Evolutionary conservation across 495 filamentous ascomycete genomes (phyloP).

Genomic region (Chaetomium cochliodes): DNA sequence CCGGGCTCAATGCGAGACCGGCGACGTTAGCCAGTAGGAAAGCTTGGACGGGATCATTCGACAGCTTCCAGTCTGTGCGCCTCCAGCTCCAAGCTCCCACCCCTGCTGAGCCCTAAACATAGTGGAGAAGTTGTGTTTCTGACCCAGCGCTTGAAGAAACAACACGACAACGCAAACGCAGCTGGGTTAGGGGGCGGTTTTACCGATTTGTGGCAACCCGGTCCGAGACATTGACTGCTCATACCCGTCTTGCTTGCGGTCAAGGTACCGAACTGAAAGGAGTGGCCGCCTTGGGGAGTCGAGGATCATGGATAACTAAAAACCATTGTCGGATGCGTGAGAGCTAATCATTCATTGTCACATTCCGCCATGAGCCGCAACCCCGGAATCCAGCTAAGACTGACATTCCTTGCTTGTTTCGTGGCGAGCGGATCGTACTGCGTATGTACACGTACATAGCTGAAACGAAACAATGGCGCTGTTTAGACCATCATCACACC

Average conservation of each 20-base stretch:
- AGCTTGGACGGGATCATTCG: slow-evolving; percentile 18
- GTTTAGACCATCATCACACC: neutral
- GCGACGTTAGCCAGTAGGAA: slow-evolving; percentile 4
- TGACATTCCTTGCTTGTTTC: neutral
- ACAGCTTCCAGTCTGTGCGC: slow-evolving; percentile 23
- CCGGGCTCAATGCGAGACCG: neutral
- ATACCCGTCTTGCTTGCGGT: neutral
- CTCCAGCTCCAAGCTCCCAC: slow-evolving; percentile 10
- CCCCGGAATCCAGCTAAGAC: neutral
- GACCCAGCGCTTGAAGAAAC: neutral
- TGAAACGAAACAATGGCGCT: slow-evolving; percentile 13
- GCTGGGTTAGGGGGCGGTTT: neutral
- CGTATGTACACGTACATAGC: neutral
- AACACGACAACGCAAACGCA: neutral
- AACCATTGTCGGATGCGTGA: neutral
- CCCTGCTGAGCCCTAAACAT: slow-evolving; percentile 19
- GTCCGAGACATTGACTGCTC: slow-evolving; percentile 17
- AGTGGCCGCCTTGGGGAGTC: neutral
- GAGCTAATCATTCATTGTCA: neutral
- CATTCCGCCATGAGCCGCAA: neutral
- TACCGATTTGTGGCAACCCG: neutral
- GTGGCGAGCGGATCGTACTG: neutral
- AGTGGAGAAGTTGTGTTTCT: slow-evolving; percentile 7
- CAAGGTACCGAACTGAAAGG: neutral
- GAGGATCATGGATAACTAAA: no score